Base-by-base conservation (phyloP, 2,329 filamentous ascomycete species). In the Phialemoniopsis sp. region DNA sequence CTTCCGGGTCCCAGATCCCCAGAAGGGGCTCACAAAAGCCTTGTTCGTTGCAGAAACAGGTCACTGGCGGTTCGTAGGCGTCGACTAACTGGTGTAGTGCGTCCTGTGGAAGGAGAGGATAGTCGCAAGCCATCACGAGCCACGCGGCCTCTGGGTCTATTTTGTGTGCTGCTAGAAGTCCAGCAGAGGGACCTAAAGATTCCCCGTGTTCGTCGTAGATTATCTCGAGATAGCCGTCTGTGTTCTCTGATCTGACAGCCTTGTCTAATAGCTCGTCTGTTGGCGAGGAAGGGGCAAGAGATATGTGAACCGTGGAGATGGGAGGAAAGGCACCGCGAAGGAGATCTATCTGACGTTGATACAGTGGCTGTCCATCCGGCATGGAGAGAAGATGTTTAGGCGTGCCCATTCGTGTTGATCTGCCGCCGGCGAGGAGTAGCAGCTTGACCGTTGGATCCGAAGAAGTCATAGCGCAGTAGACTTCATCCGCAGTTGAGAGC, bases 101-200 rank as follows among this genome's bases (percentile, higher is more conserved):
- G 3, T 48, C 36, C 4, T 43, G 36, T 0, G 51, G 49, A 6
- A 64, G 39, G 7, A 62, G 47, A 2, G 62, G 59, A 43, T 55
- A 63, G 34, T 62, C 55, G 37, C 57, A 62, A 3, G 55, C 52
- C 5, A 59, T 39, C 9, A 62, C 52, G 5, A 64, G 46, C 58
- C 56, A 65, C 16, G 45, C 50, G 1, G 50, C 44, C n/a, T 46
- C 33, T 14, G 49, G 50, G 19, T 54, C 47, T 13, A 40, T 17
- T 13, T 29, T 28, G 42, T 62, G 50, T 3, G 59, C 62, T 13
- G 56, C 49, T 7, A 62, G 42, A 2, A 64, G 50, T 1, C 58
- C 58, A 9, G 44, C 34, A 2, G 43, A 40, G 4, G 48, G 46
- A 14, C 48, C 46, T 16, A 38, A 26, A 17, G 40, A 42, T n/a